These are phyloP conservation scores for Phanerochaete sordida DNA, from an alignment of 768 basidiomycete genomes.

Conservation along the genomic window DNA sequence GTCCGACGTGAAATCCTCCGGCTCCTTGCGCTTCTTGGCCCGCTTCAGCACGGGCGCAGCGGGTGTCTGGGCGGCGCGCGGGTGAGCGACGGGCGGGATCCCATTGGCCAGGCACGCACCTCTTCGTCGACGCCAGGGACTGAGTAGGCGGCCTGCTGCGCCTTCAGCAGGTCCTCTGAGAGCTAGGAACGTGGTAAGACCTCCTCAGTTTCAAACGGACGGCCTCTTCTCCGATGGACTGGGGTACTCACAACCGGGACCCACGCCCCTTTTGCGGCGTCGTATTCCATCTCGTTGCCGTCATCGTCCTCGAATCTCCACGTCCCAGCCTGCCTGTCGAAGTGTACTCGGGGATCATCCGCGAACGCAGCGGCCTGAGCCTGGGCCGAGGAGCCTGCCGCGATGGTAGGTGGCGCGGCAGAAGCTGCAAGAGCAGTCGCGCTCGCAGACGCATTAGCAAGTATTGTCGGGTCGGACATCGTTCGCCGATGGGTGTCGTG, in stretches of 20 bases:
- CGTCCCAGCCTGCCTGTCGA: constrained; percentile 66
- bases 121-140: constrained; percentile 92
- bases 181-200: constrained; percentile 44
- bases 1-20: constrained; percentile 65
- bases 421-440: constrained; percentile 1
- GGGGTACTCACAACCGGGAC: constrained; percentile 64
- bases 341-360: constrained; percentile 80
- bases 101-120: constrained; percentile 43
- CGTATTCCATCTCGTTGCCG: constrained; percentile 89
- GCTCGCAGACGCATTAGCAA: neutral
- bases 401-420: constrained; percentile 27
- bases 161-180: constrained; percentile 80
- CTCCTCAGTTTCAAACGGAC: neutral
- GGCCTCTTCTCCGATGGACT: neutral
- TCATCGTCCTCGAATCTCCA: constrained; percentile 92
- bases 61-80: constrained; percentile 53
- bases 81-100: neutral
- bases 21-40: constrained; percentile 75
- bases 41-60: constrained; percentile 83
- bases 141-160: constrained; percentile 95
- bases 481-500: neutral
- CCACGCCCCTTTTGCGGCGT: constrained; percentile 73
- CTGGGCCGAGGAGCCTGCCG: constrained; percentile 51
- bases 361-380: constrained; percentile 68
- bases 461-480: constrained; percentile 9